Percentiles rank a stretch among this genome's conserved stretches.
These are phyloP conservation scores for Backusella tuberculispora DNA, from an alignment of 192 early-diverging fungal genomes.

Conservation along the genomic window DNA sequence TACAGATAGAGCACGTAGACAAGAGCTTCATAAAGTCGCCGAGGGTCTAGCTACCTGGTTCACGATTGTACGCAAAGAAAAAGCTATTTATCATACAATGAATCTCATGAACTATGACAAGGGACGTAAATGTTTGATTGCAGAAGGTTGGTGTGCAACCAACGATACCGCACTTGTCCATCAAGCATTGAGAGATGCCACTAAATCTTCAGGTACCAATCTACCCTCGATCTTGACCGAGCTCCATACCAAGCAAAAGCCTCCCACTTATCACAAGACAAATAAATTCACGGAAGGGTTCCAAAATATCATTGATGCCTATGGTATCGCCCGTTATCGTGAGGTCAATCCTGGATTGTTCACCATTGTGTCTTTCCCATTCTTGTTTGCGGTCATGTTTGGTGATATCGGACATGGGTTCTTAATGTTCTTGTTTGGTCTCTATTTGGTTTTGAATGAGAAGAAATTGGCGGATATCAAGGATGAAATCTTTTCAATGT, in stretches of 20 bases:
- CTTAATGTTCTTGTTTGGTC: slow-evolving; percentile 74
- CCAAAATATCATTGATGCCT: slow-evolving; percentile 96
- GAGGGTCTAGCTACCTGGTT: slow-evolving; percentile 88
- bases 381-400: slow-evolving; percentile 99
- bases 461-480: slow-evolving; percentile 70
- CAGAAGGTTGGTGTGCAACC: slow-evolving; percentile 97
- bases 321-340: slow-evolving; percentile 93
- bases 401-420: slow-evolving; percentile 98
- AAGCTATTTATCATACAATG: slow-evolving; percentile 95
- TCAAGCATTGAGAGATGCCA: slow-evolving; percentile 81
- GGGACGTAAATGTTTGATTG: slow-evolving; percentile 92
- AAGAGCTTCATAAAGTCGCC: slow-evolving; percentile 83
- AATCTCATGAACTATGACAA: slow-evolving; percentile 95
- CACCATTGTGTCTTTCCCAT: slow-evolving; percentile 97
- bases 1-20: slow-evolving; percentile 79
- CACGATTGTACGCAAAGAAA: slow-evolving; percentile 93
- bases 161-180: slow-evolving; percentile 81
- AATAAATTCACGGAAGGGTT: slow-evolving; percentile 96
- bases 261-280: slow-evolving; percentile 91
- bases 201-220: slow-evolving; percentile 74
- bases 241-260: slow-evolving; percentile 80
- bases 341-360: slow-evolving; percentile 99
- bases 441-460: slow-evolving; percentile 82
- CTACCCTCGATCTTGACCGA: slow-evolving; percentile 89
- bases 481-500: slow-evolving; percentile 86